phyloP scores from a whole-genome alignment of 495 filamentous ascomycete genomes.

The Penicillium dipodomyicola region DNA sequence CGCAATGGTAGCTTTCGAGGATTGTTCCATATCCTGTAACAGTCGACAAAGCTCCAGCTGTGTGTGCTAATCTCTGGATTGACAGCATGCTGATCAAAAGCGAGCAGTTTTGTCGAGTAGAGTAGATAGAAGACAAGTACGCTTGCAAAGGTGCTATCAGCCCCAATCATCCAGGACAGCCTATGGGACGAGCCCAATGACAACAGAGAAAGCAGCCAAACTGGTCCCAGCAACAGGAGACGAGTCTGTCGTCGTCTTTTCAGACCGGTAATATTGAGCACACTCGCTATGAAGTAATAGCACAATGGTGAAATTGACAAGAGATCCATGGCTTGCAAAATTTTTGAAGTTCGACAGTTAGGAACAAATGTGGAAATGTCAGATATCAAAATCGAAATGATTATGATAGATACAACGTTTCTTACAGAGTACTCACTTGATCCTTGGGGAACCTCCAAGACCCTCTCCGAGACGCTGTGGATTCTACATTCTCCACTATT shows the following conservation, averaged over 20 bases:
- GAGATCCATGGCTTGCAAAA: neutral
- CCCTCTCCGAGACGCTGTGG: neutral
- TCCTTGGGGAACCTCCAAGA: neutral
- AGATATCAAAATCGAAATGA: neutral
- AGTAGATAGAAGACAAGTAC: neutral
- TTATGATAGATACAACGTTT: neutral
- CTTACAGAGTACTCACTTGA: neutral
- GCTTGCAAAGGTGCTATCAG: slow-evolving; percentile 6
- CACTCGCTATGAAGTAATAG: neutral
- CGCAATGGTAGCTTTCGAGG: neutral
- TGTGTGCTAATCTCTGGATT: neutral
- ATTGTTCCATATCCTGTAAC: slow-evolving; percentile 4
- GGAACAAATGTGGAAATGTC: neutral
- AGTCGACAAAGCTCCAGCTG: slow-evolving; percentile 2
- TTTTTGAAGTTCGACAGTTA: neutral
- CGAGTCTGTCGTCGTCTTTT: neutral
- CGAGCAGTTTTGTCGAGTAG: neutral
- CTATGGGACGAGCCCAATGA: slow-evolving; percentile 1
- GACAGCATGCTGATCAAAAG: neutral
- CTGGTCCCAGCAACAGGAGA: neutral
- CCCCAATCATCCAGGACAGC: slow-evolving; percentile 2
- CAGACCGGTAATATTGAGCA: neutral
- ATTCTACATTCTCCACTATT: neutral
- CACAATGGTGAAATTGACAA: neutral
- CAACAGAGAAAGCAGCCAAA: neutral